Base-by-base conservation (phyloP, 2,329 filamentous ascomycete species). In the Aspergillus tubingensis region DNA sequence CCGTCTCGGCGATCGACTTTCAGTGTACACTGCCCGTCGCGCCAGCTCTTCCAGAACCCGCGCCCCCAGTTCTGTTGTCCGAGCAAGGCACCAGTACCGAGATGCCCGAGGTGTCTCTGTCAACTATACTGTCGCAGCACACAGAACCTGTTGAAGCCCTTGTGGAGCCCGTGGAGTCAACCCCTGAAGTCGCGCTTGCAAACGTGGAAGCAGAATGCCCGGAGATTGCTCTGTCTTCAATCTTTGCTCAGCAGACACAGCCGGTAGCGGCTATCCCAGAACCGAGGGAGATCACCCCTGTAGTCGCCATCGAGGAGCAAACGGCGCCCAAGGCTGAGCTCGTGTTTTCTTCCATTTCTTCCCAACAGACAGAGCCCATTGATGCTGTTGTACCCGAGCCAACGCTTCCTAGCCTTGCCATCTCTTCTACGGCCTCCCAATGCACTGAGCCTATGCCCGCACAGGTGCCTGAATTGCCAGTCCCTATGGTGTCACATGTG, bases 401-500 rank as follows among this genome's bases (percentile, higher is more conserved):
- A 4, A 52, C 62, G 1, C 55, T 64, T 21, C 65, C 68, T 7
- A 63, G 71, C 43, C 57, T 73, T 43, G 65, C 67, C 15, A 62
- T 78, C 27, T 74, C 76, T 32, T 65, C 60, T 51, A 64, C 72
- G 17, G 60, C 68, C 30, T 65, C 68, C 15, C 62, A 66, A 32
- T 69, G 60, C 41, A 73, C 71, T 6, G 74, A 77, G 61, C 78
- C 79, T 4, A 59, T 73, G 49, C 62, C 62, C 15, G 70, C 70
- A 15, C 67, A 62, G 19, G 54, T 60, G 27, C 64, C 56, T 19
- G 68, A 68, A 53, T 54, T 63, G 15, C 60, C 74, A 3, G 63
- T 69, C 64, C 47, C 68, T 71, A 32, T 70, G 65, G 58, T 74
- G 71, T 19, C 67, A 69, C 27, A 55, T 38, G 69, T 80, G 36